Conservation (phyloP, 495 filamentous ascomycete species). For the Arthonia radiata region DNA sequence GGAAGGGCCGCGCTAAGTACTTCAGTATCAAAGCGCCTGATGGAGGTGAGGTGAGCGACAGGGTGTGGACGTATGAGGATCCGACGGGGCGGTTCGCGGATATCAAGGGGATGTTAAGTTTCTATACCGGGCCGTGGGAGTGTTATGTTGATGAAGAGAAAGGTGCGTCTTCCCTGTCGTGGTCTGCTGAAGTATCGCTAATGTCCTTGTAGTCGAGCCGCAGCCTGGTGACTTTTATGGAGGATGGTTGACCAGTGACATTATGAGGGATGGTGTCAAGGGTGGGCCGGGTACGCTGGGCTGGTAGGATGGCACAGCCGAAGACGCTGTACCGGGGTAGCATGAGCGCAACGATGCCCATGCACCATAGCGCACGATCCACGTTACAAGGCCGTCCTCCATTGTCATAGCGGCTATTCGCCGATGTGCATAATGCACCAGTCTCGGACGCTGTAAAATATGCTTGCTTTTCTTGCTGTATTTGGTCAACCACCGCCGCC, state of each 20-base stretch:
- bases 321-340: too few relatives aligned
- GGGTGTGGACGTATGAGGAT: slow-evolving; percentile 28
- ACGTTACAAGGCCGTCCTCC: too few relatives aligned
- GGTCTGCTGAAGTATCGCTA: too few relatives aligned
- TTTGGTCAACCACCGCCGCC: too few relatives aligned
- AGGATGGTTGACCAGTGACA: slow-evolving; percentile 30
- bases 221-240: slow-evolving; percentile 35
- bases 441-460: too few relatives aligned
- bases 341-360: too few relatives aligned
- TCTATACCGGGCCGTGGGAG: slow-evolving; percentile 31
- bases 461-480: too few relatives aligned
- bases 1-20: slow-evolving; percentile 30
- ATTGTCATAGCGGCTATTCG: too few relatives aligned
- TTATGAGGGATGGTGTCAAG: slow-evolving; percentile 31
- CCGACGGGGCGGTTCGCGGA: slow-evolving; percentile 21
- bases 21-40: slow-evolving; percentile 15
- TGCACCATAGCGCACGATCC: too few relatives aligned
- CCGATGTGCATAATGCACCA: too few relatives aligned
- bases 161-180: too few relatives aligned
- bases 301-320: slow-evolving; percentile 8
- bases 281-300: slow-evolving; percentile 21
- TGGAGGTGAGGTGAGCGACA: slow-evolving; percentile 17
- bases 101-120: slow-evolving; percentile 24
- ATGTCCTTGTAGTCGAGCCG: too few relatives aligned
- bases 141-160: slow-evolving; percentile 35